Evolutionary conservation across 345 rosid genomes (phyloP).

Genomic region (Conringia planisiliqua): DNA sequence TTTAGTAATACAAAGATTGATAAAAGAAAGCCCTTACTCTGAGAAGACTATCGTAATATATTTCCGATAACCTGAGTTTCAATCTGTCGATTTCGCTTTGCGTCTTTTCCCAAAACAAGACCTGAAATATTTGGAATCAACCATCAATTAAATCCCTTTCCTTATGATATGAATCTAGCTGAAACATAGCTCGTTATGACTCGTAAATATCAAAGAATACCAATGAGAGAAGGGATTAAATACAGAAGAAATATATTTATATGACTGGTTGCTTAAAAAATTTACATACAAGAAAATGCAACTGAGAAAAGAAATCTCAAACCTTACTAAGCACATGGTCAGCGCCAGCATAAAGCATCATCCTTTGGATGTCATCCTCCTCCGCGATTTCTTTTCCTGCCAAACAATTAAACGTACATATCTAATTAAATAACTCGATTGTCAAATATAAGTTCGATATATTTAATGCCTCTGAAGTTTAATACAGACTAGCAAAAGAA

Average conservation of each 20-base stretch:
- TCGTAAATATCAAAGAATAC: neutral
- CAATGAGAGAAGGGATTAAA: neutral
- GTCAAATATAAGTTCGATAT: neutral
- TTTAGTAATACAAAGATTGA: neutral
- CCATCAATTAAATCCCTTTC: neutral
- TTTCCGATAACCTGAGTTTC: conserved; percentile 60
- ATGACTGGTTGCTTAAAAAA: neutral
- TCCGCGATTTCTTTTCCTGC: conserved; percentile 75
- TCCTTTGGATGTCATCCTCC: conserved; percentile 45
- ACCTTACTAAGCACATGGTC: conserved; percentile 84
- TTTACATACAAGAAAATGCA: neutral
- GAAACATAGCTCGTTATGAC: neutral
- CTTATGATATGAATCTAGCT: neutral
- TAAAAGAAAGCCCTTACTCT: conserved; percentile 42
- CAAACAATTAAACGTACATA: conserved; percentile 2
- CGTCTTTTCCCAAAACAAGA: conserved; percentile 60
- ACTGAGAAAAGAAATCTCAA: conserved; percentile 29
- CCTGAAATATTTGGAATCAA: conserved; percentile 45
- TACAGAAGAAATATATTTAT: neutral
- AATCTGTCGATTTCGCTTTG: conserved; percentile 58
- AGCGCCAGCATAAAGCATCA: conserved; percentile 57
- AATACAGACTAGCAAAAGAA: neutral
- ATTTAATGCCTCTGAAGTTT: neutral
- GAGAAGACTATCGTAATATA: conserved; percentile 64
- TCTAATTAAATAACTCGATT: neutral